phyloP scores from a whole-genome alignment of 2,329 filamentous ascomycete genomes.

The Pseudopyricularia cyperi region DNA sequence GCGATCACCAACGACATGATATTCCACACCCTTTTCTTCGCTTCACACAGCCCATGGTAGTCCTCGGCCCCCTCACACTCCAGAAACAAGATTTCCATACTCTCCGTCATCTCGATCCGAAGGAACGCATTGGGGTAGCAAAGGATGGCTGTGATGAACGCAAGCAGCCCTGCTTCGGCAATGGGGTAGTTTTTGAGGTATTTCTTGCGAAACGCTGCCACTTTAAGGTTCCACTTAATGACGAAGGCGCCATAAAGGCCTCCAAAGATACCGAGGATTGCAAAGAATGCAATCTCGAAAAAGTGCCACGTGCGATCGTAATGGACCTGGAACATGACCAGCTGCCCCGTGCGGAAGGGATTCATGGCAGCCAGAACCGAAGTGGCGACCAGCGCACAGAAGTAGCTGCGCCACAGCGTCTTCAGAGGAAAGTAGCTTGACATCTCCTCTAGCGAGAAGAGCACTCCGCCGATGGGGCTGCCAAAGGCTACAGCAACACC shows the following conservation, averaged over 20 bases:
- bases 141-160: constrained; percentile 73
- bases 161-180: constrained; percentile 73
- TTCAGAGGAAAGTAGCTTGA: constrained; percentile 92
- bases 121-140: constrained; percentile 95
- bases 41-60: constrained; percentile 80
- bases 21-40: constrained; percentile 62
- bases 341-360: constrained; percentile 87
- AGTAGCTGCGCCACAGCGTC: constrained; percentile 96
- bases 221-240: constrained; percentile 92
- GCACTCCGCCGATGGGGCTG: constrained; percentile 88
- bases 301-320: constrained; percentile 98
- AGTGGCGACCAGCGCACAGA: constrained; percentile 90
- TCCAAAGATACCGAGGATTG: constrained; percentile 83
- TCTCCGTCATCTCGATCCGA: constrained; percentile 97
- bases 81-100: constrained; percentile 93
- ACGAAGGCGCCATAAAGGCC: constrained; percentile 93
- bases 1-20: constrained; percentile 66
- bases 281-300: constrained; percentile 88
- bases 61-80: constrained; percentile 85
- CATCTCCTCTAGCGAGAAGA: constrained; percentile 98
- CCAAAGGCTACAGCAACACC: constrained; percentile 95
- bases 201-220: constrained; percentile 86
- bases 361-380: constrained; percentile 92
- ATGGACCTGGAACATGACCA: constrained; percentile 97
- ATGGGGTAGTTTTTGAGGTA: constrained; percentile 77